Percentiles rank a stretch among this genome's conserved stretches.
Evolutionary conservation across 495 filamentous ascomycete genomes (phyloP).

Genomic region (Penicillium bialowiezense): DNA sequence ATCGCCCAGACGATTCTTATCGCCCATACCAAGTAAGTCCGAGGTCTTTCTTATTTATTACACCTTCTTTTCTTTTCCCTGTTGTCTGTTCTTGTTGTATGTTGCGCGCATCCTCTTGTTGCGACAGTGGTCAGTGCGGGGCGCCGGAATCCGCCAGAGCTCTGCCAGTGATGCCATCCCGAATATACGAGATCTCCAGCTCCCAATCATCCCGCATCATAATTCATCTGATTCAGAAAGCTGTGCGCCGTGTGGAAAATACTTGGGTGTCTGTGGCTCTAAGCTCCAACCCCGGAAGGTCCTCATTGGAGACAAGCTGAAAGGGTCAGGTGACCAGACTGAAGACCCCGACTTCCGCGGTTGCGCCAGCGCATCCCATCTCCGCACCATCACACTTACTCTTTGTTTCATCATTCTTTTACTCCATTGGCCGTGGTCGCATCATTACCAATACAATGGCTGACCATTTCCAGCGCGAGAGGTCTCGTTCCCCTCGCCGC

Average conservation of each 20-base stretch:
- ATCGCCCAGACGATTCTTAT: slow-evolving; percentile 45
- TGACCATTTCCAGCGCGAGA: slow-evolving; percentile 74
- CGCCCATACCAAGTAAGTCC: slow-evolving; percentile 55
- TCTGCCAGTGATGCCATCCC: slow-evolving; percentile 4
- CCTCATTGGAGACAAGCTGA: slow-evolving; percentile 12
- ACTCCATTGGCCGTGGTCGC: slow-evolving; percentile 11
- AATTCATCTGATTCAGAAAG: not conserved
- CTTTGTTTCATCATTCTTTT: slow-evolving; percentile 6
- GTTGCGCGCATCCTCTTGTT: not conserved
- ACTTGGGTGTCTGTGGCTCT: slow-evolving; percentile 6
- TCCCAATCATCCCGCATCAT: not conserved
- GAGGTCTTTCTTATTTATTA: slow-evolving; percentile 3
- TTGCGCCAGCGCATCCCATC: not conserved
- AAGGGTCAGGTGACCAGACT: slow-evolving; percentile 28
- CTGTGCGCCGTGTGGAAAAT: slow-evolving; percentile 11
- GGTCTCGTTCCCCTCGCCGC: slow-evolving; percentile 89
- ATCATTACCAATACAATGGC: slow-evolving; percentile 28
- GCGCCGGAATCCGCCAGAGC: slow-evolving; percentile 12
- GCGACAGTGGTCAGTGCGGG: slow-evolving; percentile 29
- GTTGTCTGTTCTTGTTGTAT: not conserved
- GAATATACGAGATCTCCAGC: not conserved
- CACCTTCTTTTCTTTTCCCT: not conserved
- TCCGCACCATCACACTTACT: slow-evolving; percentile 4
- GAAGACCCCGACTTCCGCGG: slow-evolving; percentile 8
- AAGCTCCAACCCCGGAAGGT: slow-evolving; percentile 16